A percentile compares a stretch with the other conserved stretches of the same genome.
phyloP scores from a whole-genome alignment of 1,139 yeast species.

The Eremothecium coryli region DNA sequence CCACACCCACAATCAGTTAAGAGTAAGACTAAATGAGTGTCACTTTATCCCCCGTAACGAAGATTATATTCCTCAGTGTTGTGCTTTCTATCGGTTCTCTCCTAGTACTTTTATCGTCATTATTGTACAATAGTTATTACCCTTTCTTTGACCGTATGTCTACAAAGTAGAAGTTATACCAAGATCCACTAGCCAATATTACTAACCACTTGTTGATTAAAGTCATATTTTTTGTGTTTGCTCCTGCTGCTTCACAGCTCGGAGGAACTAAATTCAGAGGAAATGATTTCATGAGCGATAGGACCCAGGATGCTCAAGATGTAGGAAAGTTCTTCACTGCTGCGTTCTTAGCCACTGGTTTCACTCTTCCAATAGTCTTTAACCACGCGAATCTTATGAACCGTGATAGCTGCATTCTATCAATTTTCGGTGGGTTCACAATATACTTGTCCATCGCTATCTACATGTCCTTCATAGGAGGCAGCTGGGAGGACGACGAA shows the following conservation, averaged over 20 bases:
- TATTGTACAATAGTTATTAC: conserved; percentile 59
- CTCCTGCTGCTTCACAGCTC: conserved; percentile 63
- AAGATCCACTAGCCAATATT: too few species aligned
- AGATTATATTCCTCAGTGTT: conserved; percentile 61
- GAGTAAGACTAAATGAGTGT: too few species aligned
- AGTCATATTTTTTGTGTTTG: conserved; percentile 39
- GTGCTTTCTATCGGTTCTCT: conserved; percentile 66
- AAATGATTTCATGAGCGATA: conserved; percentile 56
- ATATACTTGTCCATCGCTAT: conserved; percentile 64
- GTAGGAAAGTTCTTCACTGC: conserved; percentile 58
- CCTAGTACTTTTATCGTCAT: conserved; percentile 63
- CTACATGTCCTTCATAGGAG: conserved; percentile 55
- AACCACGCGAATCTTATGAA: conserved; percentile 52
- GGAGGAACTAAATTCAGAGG: conserved; percentile 36
- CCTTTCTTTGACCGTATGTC: conserved; percentile 54
- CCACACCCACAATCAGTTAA: too few species aligned
- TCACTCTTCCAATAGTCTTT: conserved; percentile 55
- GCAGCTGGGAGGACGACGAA: conserved; percentile 27
- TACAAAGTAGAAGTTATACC: neutral
- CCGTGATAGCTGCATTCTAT: conserved; percentile 52
- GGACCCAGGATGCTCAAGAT: conserved; percentile 48
- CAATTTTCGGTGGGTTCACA: conserved; percentile 60
- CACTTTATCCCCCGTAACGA: conserved; percentile 46
- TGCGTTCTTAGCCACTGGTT: conserved; percentile 56
- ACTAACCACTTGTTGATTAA: too few species aligned